A percentile compares a stretch with the other conserved stretches of the same genome.
Evolutionary conservation across 768 basidiomycete genomes (phyloP).

Genomic region (Lactarius quietus): DNA sequence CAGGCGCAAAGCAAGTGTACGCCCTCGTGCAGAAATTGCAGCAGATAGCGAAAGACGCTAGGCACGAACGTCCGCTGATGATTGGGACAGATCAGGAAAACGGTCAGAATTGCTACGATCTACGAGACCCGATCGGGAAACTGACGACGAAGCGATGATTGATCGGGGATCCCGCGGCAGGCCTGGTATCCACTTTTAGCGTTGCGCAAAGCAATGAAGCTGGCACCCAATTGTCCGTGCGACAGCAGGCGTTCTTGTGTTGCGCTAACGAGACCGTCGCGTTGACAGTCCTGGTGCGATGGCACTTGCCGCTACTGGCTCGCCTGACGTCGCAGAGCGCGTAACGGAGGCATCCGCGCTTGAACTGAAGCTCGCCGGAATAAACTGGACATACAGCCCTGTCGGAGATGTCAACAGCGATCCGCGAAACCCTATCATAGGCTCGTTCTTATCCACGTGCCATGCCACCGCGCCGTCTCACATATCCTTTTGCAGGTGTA

Average conservation of each 20-base stretch:
- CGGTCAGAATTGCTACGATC: constrained; percentile 37
- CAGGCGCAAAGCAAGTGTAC: constrained; percentile 52
- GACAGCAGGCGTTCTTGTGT: background rate
- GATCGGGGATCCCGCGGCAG: constrained; percentile 36
- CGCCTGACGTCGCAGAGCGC: constrained; percentile 42
- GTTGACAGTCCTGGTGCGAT: constrained; percentile 63
- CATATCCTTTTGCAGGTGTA: constrained; percentile 42
- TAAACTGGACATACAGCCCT: constrained; percentile 69
- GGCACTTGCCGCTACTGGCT: constrained; percentile 58
- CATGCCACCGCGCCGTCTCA: background rate
- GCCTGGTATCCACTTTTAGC: constrained; percentile 67
- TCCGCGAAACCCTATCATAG: constrained; percentile 65
- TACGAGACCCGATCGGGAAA: background rate
- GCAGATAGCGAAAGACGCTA: constrained; percentile 49
- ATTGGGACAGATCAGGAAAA: constrained; percentile 76
- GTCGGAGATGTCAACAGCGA: constrained; percentile 75
- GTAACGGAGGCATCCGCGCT: constrained; percentile 48
- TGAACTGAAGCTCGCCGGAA: constrained; percentile 58
- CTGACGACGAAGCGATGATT: background rate
- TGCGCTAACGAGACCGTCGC: background rate
- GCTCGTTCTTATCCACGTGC: constrained; percentile 34
- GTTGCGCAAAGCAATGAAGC: constrained; percentile 35
- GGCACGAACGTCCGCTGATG: constrained; percentile 54
- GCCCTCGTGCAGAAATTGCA: constrained; percentile 50
- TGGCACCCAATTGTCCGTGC: constrained; percentile 64